Evolutionary conservation across 495 filamentous ascomycete genomes (phyloP), one percentile per base, ranked within the genome.

Genomic region (Penicillium daleae): DNA sequence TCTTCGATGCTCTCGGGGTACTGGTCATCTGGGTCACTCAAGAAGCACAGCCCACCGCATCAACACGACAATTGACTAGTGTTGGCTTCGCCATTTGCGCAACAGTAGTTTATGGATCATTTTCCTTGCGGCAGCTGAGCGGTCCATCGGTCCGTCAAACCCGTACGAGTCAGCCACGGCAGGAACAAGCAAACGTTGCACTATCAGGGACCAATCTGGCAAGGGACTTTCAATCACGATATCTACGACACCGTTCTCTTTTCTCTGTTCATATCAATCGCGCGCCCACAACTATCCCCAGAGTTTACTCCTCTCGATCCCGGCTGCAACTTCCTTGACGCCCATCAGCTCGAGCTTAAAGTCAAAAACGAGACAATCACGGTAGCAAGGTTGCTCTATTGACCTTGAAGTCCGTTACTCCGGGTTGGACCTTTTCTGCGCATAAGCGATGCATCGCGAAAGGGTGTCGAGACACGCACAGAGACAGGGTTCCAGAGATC

Each of bases 71-170:
- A 15, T 39, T 39, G 13, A 12, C 35, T 39, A 90, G 58, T 3
- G 86, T 87, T 39, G 86, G 66, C 35, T 92, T 85, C 69, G 88
- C 91, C 61, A 95, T 64, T 71, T 81, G 87, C 68, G 82, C 83
- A 1, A 92, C 86, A 0, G 87, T 89, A 53, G 92, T 72, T 70
- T 97, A 93, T 1, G 91, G 95, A 70, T 98, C 93, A 65, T 97
- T 92, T 3, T 93, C 94, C 3, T 4, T 89, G n/a, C 92, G 84
- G 67, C 95, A 99, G 0, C 97, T 81, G 1, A n/a, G n/a, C 96
- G 86, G 68, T 90, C 90, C 13, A 97, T 78, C 0, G 82, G 80
- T 52, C 74, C 63, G 5, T 51, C 66, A 6, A 70, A 67, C 2
- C 74, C 66, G 0, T 57, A 35, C 0, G 61, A 21, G 55, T 56